A percentile compares a stretch with the other conserved stretches of the same genome.
Evolutionary conservation across 2,329 filamentous ascomycete species (phyloP).

Genomic region (Ambrosiella cleistominuta): DNA sequence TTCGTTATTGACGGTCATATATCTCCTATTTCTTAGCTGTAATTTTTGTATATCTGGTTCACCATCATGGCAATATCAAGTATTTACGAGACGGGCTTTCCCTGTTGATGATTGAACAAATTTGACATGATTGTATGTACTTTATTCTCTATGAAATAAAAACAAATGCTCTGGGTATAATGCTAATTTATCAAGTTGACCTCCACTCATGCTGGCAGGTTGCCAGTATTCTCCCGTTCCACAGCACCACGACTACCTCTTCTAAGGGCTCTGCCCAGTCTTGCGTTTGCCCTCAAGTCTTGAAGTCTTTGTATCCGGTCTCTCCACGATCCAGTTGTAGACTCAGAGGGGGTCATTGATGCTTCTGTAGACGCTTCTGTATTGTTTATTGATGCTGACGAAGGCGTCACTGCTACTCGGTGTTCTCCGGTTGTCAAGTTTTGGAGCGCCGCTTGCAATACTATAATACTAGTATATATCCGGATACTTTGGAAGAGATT

Average conservation of each 20-base stretch:
- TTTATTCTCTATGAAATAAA: background rate
- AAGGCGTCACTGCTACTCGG: background rate
- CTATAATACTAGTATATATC: background rate
- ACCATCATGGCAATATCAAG: background rate
- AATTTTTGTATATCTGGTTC: slow-evolving; percentile 4
- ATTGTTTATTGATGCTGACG: background rate
- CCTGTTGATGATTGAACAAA: no score
- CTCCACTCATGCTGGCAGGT: background rate
- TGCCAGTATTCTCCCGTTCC: background rate
- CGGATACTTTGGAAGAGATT: slow-evolving; percentile 29
- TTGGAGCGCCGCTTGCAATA: background rate
- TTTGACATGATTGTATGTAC: background rate
- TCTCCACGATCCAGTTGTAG: background rate
- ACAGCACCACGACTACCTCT: background rate
- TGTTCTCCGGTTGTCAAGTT: background rate
- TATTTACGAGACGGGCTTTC: background rate
- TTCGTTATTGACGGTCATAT: background rate
- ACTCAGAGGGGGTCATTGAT: background rate
- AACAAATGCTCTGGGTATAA: slow-evolving; percentile 1
- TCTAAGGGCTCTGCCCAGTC: background rate
- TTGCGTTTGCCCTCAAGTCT: background rate
- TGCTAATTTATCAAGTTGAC: background rate
- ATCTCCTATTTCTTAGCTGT: background rate
- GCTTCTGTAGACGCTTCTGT: background rate
- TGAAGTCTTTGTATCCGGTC: background rate